A percentile compares a stretch with the other conserved stretches of the same genome.
Evolutionary conservation across 2,329 filamentous ascomycete genomes (phyloP).

Genomic region (Aciculosporium take): DNA sequence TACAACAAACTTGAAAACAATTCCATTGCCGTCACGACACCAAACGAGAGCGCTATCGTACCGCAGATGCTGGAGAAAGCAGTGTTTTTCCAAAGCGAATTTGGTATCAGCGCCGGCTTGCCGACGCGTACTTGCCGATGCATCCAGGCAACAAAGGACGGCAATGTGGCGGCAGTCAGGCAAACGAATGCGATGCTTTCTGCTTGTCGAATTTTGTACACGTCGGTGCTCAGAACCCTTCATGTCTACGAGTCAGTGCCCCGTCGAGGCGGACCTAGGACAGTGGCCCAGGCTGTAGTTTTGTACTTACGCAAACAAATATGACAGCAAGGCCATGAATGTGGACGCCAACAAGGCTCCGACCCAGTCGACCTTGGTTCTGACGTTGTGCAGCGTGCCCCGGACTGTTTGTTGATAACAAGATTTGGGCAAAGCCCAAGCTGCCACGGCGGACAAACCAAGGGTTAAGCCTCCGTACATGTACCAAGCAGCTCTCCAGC

Average conservation of each 20-base stretch:
- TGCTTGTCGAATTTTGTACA: constrained; percentile 26
- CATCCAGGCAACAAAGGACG: constrained; percentile 40
- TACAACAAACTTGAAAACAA: constrained; percentile 34
- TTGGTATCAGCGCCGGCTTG: constrained; percentile 44
- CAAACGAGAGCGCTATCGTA: constrained; percentile 31
- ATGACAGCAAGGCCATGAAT: constrained; percentile 34
- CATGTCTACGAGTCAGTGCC: background rate
- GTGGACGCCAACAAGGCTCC: constrained; percentile 32
- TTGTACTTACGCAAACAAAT: constrained; percentile 35
- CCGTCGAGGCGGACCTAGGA: no score
- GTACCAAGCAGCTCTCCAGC: constrained; percentile 35
- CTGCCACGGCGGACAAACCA: constrained; percentile 19
- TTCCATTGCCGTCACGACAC: constrained; percentile 32
- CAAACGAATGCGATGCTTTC: constrained; percentile 31
- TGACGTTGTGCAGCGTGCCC: constrained; percentile 11
- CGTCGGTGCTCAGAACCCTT: constrained; percentile 23
- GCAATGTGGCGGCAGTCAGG: constrained; percentile 27
- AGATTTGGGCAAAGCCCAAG: constrained; percentile 21
- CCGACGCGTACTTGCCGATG: constrained; percentile 28
- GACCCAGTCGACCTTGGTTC: constrained; percentile 37
- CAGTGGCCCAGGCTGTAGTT: no score
- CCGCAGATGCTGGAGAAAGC: constrained; percentile 42
- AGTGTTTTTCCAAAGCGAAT: constrained; percentile 44
- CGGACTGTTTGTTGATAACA: constrained; percentile 12
- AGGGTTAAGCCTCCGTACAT: constrained; percentile 22